Base-by-base conservation (phyloP, 208 protist species). In the Wallacemonas sp. region DNA sequence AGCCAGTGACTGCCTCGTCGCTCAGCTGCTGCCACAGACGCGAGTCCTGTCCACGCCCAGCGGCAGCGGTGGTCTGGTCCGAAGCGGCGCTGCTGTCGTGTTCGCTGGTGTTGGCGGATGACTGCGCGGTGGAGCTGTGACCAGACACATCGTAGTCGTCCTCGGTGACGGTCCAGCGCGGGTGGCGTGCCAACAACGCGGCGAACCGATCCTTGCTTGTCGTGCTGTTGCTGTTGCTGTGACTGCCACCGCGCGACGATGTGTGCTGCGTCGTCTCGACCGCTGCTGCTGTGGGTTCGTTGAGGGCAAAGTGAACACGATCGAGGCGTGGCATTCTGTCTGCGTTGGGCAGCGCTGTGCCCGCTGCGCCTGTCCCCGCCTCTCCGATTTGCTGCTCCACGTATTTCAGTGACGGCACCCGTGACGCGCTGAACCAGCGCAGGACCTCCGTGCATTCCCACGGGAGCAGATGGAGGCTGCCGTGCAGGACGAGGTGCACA, bases 361-460 rank as follows among this genome's bases (percentile, higher is more conserved):
- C n/a, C n/a, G n/a, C n/a, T n/a, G n/a, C n/a, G n/a, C n/a, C n/a
- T n/a, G n/a, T n/a, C n/a, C n/a, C n/a, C n/a, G n/a, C n/a, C n/a
- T n/a, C n/a, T n/a, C n/a, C n/a, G n/a, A n/a, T n/a, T n/a, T 16
- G 32, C 46, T 9, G 41, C 30, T 16, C 41, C 47, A 68, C 36
- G 32, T 76, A 78, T 4, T n/a, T 49, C 23, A 44, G 32, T 12
- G 70, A 75, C 0, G 79, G 70, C 48, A 87, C 71, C 32, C 88
- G 81, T 11, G 88, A 81, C 23, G 63, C 55, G 63, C 78, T 90
- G 12, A 70, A 72, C 21, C 52, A 38, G 9, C 70, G 70, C 57
- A 81, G 72, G 27, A 78, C 77, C 12, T 82, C 80, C 34, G 85
- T 64, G 30, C 69, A 78, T 60, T 94, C 88, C 75, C 79, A 89